These are phyloP conservation scores for Bacidia gigantensis DNA, from an alignment of 495 filamentous ascomycete species.

Conservation along the genomic window DNA sequence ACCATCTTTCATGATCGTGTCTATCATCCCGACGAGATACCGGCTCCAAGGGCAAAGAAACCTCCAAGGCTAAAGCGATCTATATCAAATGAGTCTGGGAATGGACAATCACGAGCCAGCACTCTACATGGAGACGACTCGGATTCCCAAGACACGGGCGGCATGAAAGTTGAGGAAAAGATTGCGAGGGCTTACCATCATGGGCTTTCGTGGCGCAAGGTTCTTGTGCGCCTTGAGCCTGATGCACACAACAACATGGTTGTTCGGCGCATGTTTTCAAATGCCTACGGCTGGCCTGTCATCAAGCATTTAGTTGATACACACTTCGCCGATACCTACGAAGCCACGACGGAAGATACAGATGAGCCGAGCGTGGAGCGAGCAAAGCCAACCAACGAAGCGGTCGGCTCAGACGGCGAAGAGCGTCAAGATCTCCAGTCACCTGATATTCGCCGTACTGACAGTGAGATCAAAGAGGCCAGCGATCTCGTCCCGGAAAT, in stretches of 20 bases:
- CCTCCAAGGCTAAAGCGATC: constrained; percentile 31
- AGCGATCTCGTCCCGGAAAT: constrained; percentile 17
- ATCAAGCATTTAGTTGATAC: constrained; percentile 86
- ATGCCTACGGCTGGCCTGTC: constrained; percentile 96
- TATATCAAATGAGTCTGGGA: constrained; percentile 23
- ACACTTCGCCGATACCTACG: constrained; percentile 64
- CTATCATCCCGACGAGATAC: constrained; percentile 88
- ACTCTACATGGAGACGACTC: constrained; percentile 8
- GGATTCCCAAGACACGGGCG: constrained; percentile 21
- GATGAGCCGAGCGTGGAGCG: constrained; percentile 34
- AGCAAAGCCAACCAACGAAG: constrained; percentile 30
- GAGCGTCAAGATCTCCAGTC: constrained; percentile 17
- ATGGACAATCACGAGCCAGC: constrained; percentile 12
- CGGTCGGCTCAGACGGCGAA: constrained; percentile 30
- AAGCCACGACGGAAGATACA: constrained; percentile 46
- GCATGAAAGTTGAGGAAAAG: constrained; percentile 89
- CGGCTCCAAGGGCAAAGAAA: constrained; percentile 57
- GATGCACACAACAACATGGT: constrained; percentile 98
- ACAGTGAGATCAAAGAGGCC: constrained; percentile 17
- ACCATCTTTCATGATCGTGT: constrained; percentile 97
- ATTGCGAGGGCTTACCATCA: constrained; percentile 91
- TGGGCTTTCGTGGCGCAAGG: constrained; percentile 86
- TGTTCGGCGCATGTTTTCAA: constrained; percentile 88
- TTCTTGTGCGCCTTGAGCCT: constrained; percentile 85
- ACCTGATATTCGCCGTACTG: constrained; percentile 3